Base-by-base conservation (phyloP, 1,284 basidiomycete species). In the Pterulicium gracile region DNA sequence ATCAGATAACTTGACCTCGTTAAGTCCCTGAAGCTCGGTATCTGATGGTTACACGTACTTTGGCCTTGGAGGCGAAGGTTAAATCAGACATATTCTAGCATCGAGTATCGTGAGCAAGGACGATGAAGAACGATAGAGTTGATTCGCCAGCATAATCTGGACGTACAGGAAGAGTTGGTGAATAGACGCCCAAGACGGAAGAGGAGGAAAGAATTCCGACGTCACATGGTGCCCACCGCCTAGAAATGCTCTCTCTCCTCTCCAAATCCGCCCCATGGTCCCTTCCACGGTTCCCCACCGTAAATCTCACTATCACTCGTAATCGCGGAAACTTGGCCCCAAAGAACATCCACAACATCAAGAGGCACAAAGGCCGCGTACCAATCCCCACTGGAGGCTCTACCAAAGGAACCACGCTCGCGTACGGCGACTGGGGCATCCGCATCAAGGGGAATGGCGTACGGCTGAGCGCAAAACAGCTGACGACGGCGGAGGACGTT, bases 401-500 rank as follows among this genome's bases (percentile, higher is more conserved):
- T 14, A 88, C 80, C 24, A 91, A 92, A 59, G 96, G 95, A 19
- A 96, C 95, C 5, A 94, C 92, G 0, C 77, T 98, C 22, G 81
- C 90, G 23, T 90, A 82, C 56, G 96, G 94, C 32, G 82, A 88
- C 13, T 98, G 84, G 75, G 96, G 96, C 3, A 78, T 98, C 41
- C 70, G 96, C 35, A 86, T 97, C 17, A 87, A 89, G 56, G 83
- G 84, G 0, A 73, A 82, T 49, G 90, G 91, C 0, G 78, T 78
- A 36, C 73, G 94, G 34, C 68, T 98, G n/a, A 86, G 81, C 3
- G 94, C 92, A 0, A 96, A 94, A 61, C 92, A 96, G 67, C 78
- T 98, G 14, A 76, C 80, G 43, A 81, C 87, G 0, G 89, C 86
- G 0, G 85, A 93, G 64, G 89, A 90, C 44, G 86, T 91, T 34